Percentiles rank a stretch among this genome's conserved stretches.
Evolutionary conservation across 805 yeast genomes (phyloP).

Genomic region (Candida namnaoensis): DNA sequence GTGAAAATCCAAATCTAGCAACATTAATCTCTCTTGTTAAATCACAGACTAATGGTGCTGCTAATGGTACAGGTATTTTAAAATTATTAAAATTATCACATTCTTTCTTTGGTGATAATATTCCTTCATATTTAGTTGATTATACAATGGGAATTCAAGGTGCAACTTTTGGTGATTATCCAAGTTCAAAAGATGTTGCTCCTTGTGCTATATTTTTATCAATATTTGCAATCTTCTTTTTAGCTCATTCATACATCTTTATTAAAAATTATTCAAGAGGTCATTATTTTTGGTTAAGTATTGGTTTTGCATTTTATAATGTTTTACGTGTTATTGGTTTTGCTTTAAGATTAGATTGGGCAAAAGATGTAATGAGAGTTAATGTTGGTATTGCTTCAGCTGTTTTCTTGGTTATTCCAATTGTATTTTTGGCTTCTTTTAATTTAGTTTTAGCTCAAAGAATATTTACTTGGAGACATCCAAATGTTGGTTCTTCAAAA

Average conservation of each 20-base stretch:
- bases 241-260: constrained; percentile 40
- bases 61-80: constrained; percentile 40
- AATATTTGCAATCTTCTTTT: constrained; percentile 36
- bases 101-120: constrained; percentile 23
- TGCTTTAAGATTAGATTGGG: constrained; percentile 51
- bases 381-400: constrained; percentile 46
- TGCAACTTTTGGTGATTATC: constrained; percentile 59
- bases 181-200: constrained; percentile 41
- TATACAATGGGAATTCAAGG: constrained; percentile 32
- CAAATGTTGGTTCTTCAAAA: constrained; percentile 50
- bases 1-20: neutral
- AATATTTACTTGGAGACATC: constrained; percentile 71
- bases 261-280: constrained; percentile 39
- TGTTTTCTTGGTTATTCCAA: constrained; percentile 48
- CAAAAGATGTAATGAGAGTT: constrained; percentile 35
- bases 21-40: constrained; percentile 4
- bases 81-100: constrained; percentile 24
- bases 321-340: constrained; percentile 49
- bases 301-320: constrained; percentile 47
- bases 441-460: constrained; percentile 65
- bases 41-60: constrained; percentile 30
- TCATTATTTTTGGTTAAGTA: constrained; percentile 49
- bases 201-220: constrained; percentile 54
- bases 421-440: constrained; percentile 48
- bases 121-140: constrained; percentile 32